Evolutionary conservation across 768 basidiomycete genomes (phyloP).

Genomic region (Galerina sulciceps): DNA sequence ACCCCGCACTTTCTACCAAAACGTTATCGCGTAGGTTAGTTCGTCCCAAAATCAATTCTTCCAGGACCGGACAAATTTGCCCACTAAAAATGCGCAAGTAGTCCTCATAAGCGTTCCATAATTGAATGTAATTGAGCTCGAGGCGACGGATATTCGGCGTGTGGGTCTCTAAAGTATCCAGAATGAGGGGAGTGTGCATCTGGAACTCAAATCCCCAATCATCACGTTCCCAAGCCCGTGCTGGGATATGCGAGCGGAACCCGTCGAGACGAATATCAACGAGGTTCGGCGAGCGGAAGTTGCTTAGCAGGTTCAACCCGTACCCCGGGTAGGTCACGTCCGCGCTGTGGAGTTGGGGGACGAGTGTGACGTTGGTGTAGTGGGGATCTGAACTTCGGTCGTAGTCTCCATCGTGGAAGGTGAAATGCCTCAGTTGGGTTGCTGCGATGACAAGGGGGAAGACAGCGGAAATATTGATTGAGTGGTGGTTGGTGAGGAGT

Average conservation of each 20-base stretch:
- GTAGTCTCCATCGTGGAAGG: background rate
- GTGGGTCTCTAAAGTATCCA: background rate
- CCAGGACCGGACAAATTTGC: background rate
- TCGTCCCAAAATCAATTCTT: background rate
- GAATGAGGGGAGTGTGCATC: background rate
- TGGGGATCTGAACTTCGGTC: background rate
- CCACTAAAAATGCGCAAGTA: constrained; percentile 2
- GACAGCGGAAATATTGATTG: background rate
- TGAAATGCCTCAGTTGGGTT: background rate
- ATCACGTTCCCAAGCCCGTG: background rate
- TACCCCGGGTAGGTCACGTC: constrained; percentile 6
- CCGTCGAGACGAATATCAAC: constrained; percentile 1
- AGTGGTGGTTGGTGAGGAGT: background rate
- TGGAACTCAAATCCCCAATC: background rate
- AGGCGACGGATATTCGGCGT: background rate
- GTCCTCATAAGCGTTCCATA: background rate
- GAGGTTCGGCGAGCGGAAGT: constrained; percentile 1
- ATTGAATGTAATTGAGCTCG: background rate
- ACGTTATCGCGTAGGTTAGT: background rate
- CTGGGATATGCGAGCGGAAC: background rate
- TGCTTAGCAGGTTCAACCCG: constrained; percentile 3
- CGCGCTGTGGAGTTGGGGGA: constrained; percentile 1
- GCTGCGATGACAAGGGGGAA: constrained; percentile 1
- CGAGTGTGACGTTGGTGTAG: background rate
- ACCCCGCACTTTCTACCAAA: background rate